phyloP scores from a whole-genome alignment of 306 rosid genomes.

The Cicer chorassanicum region DNA sequence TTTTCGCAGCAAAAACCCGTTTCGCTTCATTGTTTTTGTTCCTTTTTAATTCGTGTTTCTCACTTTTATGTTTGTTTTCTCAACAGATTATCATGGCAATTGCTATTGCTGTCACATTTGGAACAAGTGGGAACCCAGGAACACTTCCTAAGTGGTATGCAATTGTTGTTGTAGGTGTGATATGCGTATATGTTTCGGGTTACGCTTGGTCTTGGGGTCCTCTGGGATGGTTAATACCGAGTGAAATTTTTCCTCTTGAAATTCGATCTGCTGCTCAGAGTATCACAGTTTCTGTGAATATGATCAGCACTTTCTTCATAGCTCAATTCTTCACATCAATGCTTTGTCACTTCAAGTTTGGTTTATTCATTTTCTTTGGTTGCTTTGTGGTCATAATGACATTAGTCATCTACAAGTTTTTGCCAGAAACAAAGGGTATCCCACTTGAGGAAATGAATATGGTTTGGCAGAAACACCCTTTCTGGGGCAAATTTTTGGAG shows the following conservation, averaged over 20 bases:
- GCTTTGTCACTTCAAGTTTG: conserved; percentile 76
- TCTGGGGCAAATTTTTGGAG: conserved; percentile 60
- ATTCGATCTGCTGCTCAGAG: conserved; percentile 72
- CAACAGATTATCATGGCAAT: conserved; percentile 59
- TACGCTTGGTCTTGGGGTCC: conserved; percentile 95
- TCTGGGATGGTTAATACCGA: conserved; percentile 81
- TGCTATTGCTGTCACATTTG: conserved; percentile 65
- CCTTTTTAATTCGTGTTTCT: not conserved
- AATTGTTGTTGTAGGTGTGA: conserved; percentile 47
- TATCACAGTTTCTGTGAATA: conserved; percentile 60
- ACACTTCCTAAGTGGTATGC: conserved; percentile 60
- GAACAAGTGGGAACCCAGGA: conserved; percentile 66
- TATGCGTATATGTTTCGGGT: conserved; percentile 65
- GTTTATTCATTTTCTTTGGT: conserved; percentile 71
- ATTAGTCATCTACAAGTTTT: conserved; percentile 53
- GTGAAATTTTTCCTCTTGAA: conserved; percentile 76
- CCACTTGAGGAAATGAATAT: conserved; percentile 72
- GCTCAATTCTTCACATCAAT: conserved; percentile 71
- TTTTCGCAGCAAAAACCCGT: too few species aligned
- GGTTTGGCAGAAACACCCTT: conserved; percentile 67
- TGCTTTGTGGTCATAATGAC: conserved; percentile 62
- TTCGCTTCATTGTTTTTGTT: conserved; percentile 4
- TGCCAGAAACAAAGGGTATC: conserved; percentile 77
- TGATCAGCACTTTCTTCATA: conserved; percentile 68
- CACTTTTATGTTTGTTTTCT: conserved; percentile 10